phyloP scores from a whole-genome alignment of 2,329 filamentous ascomycete genomes.

The Fusarium sp. region DNA sequence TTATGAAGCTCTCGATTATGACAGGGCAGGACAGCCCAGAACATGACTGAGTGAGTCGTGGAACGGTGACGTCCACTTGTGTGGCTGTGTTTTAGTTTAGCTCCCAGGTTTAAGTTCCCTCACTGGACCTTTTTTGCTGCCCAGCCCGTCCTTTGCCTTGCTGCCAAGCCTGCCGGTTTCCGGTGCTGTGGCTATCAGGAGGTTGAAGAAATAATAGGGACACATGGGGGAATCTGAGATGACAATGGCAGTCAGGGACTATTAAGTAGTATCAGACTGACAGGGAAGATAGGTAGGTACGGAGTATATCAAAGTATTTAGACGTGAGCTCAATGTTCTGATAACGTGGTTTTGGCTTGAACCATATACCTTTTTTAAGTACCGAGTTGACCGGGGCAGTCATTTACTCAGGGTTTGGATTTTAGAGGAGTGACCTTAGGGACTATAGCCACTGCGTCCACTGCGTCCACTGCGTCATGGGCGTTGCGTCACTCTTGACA shows the following conservation, averaged over 20 bases:
- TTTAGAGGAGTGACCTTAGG: neutral
- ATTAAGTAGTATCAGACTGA: neutral
- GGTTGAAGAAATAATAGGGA: conserved; percentile 16
- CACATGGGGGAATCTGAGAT: neutral
- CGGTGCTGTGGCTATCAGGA: conserved; percentile 26
- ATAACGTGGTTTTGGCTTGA: neutral
- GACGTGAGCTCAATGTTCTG: neutral
- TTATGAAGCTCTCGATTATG: conserved; percentile 40
- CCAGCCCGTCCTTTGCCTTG: conserved; percentile 17
- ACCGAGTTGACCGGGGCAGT: neutral
- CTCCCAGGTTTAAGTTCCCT: conserved; percentile 3
- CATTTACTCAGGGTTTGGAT: neutral
- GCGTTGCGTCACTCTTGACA: conserved; percentile 31
- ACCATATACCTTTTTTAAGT: neutral
- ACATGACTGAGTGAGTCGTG: conserved; percentile 26
- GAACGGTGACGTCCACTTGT: conserved; percentile 48
- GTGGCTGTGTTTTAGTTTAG: conserved; percentile 39
- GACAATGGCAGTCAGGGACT: neutral
- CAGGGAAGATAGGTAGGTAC: neutral
- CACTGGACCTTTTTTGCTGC: conserved; percentile 27
- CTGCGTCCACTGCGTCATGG: conserved; percentile 30
- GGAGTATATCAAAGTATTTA: neutral
- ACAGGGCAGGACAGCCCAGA: conserved; percentile 14
- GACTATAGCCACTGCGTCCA: conserved; percentile 9
- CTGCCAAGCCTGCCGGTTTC: conserved; percentile 28